Conservation (phyloP, 2,329 filamentous ascomycete species). For the Ilyonectria mors-panacis region DNA sequence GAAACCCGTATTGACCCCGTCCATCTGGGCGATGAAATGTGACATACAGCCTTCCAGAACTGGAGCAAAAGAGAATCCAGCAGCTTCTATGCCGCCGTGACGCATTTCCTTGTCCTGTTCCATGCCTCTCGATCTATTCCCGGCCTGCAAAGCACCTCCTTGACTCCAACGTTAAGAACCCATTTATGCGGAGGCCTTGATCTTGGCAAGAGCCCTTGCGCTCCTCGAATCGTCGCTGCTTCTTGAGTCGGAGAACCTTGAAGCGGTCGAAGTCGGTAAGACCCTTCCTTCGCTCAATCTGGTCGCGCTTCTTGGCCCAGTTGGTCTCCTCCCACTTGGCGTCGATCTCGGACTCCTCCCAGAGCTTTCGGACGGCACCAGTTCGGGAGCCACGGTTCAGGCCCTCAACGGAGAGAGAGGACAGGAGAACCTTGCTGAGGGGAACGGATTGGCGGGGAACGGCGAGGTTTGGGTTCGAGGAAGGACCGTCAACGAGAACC, state of each 20-base stretch:
- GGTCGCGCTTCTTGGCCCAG: conserved; percentile 94
- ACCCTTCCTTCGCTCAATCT: conserved; percentile 87
- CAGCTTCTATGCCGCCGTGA: conserved; percentile 64
- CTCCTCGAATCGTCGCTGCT: conserved; percentile 99
- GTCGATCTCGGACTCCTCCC: conserved; percentile 94
- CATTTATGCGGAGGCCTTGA: conserved; percentile 84
- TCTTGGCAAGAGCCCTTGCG: conserved; percentile 95
- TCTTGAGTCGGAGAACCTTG: conserved; percentile 99
- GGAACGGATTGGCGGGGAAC: conserved; percentile 90
- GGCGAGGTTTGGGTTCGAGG: conserved; percentile 81
- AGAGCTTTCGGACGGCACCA: conserved; percentile 86
- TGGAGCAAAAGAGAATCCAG: conserved; percentile 72
- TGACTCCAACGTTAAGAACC: conserved; percentile 54
- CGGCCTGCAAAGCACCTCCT: conserved; percentile 53
- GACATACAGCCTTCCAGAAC: conserved; percentile 76
- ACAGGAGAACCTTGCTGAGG: conserved; percentile 88
- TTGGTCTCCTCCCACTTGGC: conserved; percentile 91
- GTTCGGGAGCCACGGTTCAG: conserved; percentile 89
- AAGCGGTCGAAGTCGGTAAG: conserved; percentile 99
- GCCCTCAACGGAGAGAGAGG: conserved; percentile 88
- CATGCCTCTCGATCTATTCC: conserved; percentile 57
- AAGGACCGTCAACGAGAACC: conserved; percentile 97
- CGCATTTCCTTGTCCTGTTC: conserved; percentile 54
- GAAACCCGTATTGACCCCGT: conserved; percentile 78
- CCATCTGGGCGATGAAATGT: conserved; percentile 72